These are phyloP conservation scores for Auxenochlorella pyrenoidosa DNA, from an alignment of 139 green algal species.

Conservation along the genomic window DNA sequence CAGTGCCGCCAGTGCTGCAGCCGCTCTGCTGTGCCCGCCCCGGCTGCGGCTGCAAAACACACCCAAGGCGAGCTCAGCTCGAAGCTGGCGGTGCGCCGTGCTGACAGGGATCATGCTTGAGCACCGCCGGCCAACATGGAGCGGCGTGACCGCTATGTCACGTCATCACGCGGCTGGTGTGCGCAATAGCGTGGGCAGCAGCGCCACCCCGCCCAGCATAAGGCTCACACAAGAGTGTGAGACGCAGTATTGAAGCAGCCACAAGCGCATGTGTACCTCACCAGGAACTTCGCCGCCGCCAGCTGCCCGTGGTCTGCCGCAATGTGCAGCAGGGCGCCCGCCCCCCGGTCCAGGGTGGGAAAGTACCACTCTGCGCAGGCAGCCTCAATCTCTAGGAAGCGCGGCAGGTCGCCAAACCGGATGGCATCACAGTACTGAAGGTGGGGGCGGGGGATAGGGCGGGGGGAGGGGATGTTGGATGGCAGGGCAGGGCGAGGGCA, in stretches of 20 bases:
- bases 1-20: too few relatives aligned
- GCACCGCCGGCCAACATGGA: too few relatives aligned
- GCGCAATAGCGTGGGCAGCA: too few relatives aligned
- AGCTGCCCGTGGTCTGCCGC: conserved; percentile 53
- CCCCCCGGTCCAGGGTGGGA: conserved; percentile 48
- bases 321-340: conserved; percentile 52
- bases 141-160: too few relatives aligned
- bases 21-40: neutral
- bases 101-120: too few relatives aligned
- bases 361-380: conserved; percentile 46
- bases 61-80: neutral
- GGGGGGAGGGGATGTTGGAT: neutral
- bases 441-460: neutral
- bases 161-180: too few relatives aligned
- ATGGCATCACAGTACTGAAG: conserved; percentile 57
- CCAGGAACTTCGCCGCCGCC: conserved; percentile 37
- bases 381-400: conserved; percentile 45
- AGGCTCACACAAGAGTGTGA: too few relatives aligned
- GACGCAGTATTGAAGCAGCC: neutral
- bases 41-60: too few relatives aligned
- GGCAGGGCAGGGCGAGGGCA: neutral
- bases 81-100: too few relatives aligned
- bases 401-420: conserved; percentile 43
- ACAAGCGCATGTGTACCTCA: conserved; percentile 9
- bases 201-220: too few relatives aligned